These are phyloP conservation scores for Rubroshorea leprosula DNA, from an alignment of 345 rosid genomes.

Conservation along the genomic window DNA sequence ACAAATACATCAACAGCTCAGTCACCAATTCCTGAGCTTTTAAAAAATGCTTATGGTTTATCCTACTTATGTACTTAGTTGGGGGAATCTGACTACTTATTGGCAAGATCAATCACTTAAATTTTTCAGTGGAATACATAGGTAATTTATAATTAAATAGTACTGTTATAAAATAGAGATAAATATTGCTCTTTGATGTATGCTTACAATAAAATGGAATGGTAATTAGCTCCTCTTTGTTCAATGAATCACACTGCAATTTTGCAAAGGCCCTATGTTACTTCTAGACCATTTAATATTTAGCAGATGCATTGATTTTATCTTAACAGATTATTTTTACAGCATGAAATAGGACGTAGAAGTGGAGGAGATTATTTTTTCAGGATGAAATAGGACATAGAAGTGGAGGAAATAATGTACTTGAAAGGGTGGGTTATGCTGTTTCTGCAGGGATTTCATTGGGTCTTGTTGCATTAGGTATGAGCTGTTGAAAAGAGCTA, in stretches of 20 bases:
- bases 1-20: background rate
- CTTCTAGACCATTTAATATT: slow-evolving; percentile 10
- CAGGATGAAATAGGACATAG: slow-evolving; percentile 96
- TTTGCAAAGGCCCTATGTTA: slow-evolving; percentile 12
- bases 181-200: slow-evolving; percentile 1
- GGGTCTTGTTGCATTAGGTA: slow-evolving; percentile 97
- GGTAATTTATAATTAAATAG: slow-evolving; percentile 2
- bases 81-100: background rate
- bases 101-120: background rate
- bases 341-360: no score
- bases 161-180: background rate
- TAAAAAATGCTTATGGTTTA: slow-evolving; percentile 5
- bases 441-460: slow-evolving; percentile 96
- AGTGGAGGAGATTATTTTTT: slow-evolving; percentile 19
- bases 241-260: background rate
- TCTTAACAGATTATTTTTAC: no score
- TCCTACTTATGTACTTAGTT: background rate
- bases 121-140: background rate
- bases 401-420: slow-evolving; percentile 98
- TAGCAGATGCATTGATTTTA: slow-evolving; percentile 16
- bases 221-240: background rate
- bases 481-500: slow-evolving; percentile 20
- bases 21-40: background rate
- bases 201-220: background rate
- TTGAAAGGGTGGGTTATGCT: slow-evolving; percentile 98